Evolutionary conservation across 2,329 filamentous ascomycete genomes (phyloP).

Genomic region (Waltergamsia citrina): DNA sequence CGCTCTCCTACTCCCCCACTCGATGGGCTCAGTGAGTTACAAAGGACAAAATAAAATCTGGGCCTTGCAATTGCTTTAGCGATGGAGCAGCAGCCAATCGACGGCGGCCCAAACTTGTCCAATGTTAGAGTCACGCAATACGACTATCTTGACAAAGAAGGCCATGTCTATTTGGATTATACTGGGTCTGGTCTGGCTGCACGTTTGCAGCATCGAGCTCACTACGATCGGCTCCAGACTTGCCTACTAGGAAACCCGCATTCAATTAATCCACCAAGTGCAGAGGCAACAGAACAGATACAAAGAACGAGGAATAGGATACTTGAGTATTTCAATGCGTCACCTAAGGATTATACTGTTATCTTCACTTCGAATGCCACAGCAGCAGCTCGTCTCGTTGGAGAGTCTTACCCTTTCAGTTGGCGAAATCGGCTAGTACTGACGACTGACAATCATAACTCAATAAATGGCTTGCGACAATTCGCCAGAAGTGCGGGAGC

Average conservation of each 20-base stretch:
- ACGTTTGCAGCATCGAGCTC: conserved; percentile 18
- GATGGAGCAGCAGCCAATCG: too few relatives aligned
- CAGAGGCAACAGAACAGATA: conserved; percentile 20
- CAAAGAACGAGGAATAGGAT: conserved; percentile 20
- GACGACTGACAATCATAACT: conserved; percentile 32
- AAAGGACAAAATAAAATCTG: too few relatives aligned
- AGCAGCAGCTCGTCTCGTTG: conserved; percentile 25
- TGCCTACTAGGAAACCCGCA: conserved; percentile 28
- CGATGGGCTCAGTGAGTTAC: too few relatives aligned
- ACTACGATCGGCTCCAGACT: conserved; percentile 17
- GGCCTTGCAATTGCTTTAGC: too few relatives aligned
- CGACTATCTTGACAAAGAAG: conserved; percentile 22
- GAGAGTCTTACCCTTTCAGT: conserved; percentile 26
- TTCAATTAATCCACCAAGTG: conserved; percentile 25
- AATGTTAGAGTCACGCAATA: too few relatives aligned
- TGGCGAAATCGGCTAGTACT: conserved; percentile 17
- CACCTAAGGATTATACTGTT: conserved; percentile 24
- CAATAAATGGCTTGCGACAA: conserved; percentile 26
- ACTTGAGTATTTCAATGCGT: conserved; percentile 22
- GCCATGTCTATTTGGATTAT: conserved; percentile 31
- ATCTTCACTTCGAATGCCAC: conserved; percentile 30
- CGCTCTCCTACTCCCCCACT: too few relatives aligned
- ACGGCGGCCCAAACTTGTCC: too few relatives aligned
- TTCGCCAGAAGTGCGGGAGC: conserved; percentile 18
- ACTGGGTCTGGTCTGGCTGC: conserved; percentile 26